Base-by-base conservation (phyloP, 2,329 filamentous ascomycete species). In the Diaporthe caulivora region DNA sequence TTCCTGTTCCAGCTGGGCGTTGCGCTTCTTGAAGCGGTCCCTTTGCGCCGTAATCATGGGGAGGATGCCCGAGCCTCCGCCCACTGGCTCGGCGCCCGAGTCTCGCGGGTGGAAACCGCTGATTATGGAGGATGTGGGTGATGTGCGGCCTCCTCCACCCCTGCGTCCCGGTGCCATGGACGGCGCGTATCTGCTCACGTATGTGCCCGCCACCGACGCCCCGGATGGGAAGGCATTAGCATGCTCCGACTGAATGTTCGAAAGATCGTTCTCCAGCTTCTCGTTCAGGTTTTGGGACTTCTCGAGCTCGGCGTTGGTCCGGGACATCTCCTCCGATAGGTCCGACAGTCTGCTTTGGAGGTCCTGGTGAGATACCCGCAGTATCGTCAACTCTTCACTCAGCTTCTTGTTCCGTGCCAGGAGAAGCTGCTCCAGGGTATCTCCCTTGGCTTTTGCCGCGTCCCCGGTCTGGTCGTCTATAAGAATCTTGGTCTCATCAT, bases 31-130 rank as follows among this genome's bases (percentile, higher is more conserved):
- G 90, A 98, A 99, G 68, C 97, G 94, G 84, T 99, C 97, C 75
- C 97, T 93, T 84, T 99, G 97, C 1, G 97, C 97, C 44, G 97
- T 98, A 69, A 99, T 94, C 97, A 99, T 99, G 44, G 97, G 97
- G 31, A 99, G 86, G 76, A 99, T 98, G 17, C 95, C 95, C 0
- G 94, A 94, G 2, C 94, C 94, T 70, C 94, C 88, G 42, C 93
- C 93, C 71, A 92, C 88, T 11, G 92, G 87, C 60, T 95, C 93
- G 21, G 87, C 85, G 51, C 87, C 83, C 11, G 83, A 62, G 84
- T 86, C 86, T 55, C 90, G 88, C 29, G 93, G 92, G 79, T 97
- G 94, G 80, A 98, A 95, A n/a, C 97, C 97, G 74, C 95, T 98
- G 78, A 99, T 98, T 79, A 99, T 98, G 26, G 96, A 98, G 5